A percentile compares a stretch with the other conserved stretches of the same genome.
Conservation (phyloP, 2,329 filamentous ascomycete genomes). For the Colletotrichum shisoi region DNA sequence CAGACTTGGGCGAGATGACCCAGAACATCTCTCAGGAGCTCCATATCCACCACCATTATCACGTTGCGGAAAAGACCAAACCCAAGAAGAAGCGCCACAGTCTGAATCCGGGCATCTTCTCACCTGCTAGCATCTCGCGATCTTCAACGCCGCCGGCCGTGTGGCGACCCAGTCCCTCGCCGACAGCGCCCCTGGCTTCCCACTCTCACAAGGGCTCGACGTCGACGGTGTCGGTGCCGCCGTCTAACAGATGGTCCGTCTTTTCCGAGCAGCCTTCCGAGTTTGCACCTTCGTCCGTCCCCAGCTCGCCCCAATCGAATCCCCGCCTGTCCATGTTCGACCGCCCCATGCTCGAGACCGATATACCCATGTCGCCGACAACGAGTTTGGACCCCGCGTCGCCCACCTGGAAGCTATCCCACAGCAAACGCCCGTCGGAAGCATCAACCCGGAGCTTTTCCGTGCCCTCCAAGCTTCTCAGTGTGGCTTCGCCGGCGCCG, state of each 20-base stretch:
- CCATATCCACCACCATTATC: constrained; percentile 95
- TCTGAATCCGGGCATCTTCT: constrained; percentile 68
- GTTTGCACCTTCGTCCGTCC: constrained; percentile 74
- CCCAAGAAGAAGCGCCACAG: constrained; percentile 75
- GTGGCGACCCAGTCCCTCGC: constrained; percentile 51
- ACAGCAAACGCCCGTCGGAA: constrained; percentile 66
- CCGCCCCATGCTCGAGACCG: constrained; percentile 69
- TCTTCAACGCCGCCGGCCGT: constrained; percentile 54
- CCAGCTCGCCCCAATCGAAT: constrained; percentile 81
- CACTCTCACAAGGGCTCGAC: constrained; percentile 60
- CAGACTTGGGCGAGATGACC: constrained; percentile 43
- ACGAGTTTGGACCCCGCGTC: constrained; percentile 76
- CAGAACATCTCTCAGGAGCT: constrained; percentile 71
- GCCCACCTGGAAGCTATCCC: constrained; percentile 60
- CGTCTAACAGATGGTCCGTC: constrained; percentile 68
- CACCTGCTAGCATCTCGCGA: constrained; percentile 56
- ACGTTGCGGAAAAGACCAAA: constrained; percentile 71
- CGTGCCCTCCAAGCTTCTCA: constrained; percentile 43
- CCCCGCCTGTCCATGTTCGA: constrained; percentile 82
- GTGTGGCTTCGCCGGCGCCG: constrained; percentile 33
- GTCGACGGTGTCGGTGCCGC: constrained; percentile 54
- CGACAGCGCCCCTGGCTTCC: constrained; percentile 53
- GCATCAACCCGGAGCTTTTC: constrained; percentile 51
- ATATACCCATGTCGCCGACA: constrained; percentile 81
- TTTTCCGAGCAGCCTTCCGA: constrained; percentile 69